These are phyloP conservation scores for Bolboschoenoplectus hybrid DNA, from an alignment of 202 grass and related monocot genomes.

Conservation along the genomic window DNA sequence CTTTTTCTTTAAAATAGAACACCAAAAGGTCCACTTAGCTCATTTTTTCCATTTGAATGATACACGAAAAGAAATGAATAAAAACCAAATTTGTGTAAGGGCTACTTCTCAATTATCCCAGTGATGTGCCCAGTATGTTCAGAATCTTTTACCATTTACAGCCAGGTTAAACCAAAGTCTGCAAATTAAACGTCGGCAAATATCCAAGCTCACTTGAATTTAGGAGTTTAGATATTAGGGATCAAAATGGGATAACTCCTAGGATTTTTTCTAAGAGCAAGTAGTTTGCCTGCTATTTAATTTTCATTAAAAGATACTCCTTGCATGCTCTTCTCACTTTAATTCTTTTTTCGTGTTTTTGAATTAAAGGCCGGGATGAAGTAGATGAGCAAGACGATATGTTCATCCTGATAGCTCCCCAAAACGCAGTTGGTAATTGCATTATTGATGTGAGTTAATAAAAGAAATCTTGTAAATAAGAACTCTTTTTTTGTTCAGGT, in stretches of 20 bases:
- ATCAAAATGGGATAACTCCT: not conserved
- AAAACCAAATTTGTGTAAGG: not conserved
- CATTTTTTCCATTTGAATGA: not conserved
- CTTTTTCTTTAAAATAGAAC: not conserved
- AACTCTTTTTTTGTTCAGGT: not conserved
- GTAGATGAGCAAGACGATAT: constrained; percentile 97
- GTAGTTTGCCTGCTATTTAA: not conserved
- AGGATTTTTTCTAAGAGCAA: not conserved
- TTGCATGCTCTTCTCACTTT: constrained; percentile 9
- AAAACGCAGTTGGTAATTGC: constrained; percentile 99
- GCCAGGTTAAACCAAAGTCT: constrained; percentile 4
- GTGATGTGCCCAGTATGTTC: not conserved
- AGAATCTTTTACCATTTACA: constrained; percentile 18
- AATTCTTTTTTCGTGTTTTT: constrained; percentile 31
- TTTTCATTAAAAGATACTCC: not conserved
- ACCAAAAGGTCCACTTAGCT: not conserved
- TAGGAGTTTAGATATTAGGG: constrained; percentile 4
- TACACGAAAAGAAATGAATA: constrained; percentile 6
- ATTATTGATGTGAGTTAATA: constrained; percentile 85
- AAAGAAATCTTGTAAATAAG: not conserved
- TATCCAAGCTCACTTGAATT: not conserved
- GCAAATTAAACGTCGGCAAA: not conserved
- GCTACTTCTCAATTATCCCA: constrained; percentile 16
- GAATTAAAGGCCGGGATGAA: constrained; percentile 61
- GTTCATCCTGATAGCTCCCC: constrained; percentile 91